phyloP scores from a whole-genome alignment of 441 rosid species.

The Syzygium syzygioides region DNA sequence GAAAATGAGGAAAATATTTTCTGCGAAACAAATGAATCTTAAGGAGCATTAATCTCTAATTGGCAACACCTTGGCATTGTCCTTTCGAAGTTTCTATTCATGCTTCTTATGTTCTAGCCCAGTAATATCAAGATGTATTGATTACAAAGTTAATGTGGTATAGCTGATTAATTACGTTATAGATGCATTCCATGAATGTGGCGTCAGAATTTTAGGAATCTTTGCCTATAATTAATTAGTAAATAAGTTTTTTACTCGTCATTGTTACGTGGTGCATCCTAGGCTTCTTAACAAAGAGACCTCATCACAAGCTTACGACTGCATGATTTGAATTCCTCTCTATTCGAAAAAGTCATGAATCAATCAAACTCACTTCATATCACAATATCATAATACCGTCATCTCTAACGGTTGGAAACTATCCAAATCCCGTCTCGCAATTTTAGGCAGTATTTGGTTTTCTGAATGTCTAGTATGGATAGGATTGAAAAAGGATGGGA shows the following conservation, averaged over 20 bases:
- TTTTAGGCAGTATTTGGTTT: too few species aligned
- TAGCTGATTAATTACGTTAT: not conserved
- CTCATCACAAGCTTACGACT: not conserved
- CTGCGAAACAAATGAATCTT: too few species aligned
- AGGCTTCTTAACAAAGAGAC: not conserved
- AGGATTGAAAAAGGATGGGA: too few species aligned
- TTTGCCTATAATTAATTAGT: not conserved
- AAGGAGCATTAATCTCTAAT: not conserved
- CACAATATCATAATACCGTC: not conserved
- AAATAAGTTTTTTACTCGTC: accelerated
- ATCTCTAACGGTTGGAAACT: not conserved
- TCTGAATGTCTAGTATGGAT: too few species aligned
- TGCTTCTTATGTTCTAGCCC: not conserved
- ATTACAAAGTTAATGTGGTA: not conserved
- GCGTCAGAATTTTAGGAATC: not conserved
- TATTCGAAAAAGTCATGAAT: not conserved
- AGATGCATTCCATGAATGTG: not conserved
- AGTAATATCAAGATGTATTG: accelerated
- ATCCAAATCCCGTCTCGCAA: too few species aligned
- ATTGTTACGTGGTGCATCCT: not conserved
- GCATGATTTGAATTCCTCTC: not conserved
- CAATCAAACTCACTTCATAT: not conserved
- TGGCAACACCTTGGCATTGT: not conserved
- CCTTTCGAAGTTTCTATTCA: not conserved
- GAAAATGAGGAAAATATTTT: too few species aligned